phyloP scores from a whole-genome alignment of 495 filamentous ascomycete genomes.

The Hamigera avellanea region DNA sequence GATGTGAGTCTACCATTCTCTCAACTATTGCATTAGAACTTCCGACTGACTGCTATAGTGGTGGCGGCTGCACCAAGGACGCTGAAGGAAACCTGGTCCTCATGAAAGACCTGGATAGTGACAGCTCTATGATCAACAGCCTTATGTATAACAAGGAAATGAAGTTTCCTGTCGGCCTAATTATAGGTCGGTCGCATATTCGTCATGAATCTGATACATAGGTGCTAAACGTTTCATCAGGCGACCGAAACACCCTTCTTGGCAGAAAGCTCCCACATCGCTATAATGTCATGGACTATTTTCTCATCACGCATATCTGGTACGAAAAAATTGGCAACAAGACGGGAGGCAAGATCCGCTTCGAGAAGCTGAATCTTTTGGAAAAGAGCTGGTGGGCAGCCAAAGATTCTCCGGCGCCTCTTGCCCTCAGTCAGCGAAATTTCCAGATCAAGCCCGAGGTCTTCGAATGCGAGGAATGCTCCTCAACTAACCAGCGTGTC shows the following conservation, averaged over 20 bases:
- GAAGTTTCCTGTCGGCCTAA: constrained; percentile 38
- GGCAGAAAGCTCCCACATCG: constrained; percentile 44
- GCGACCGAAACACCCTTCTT: constrained; percentile 38
- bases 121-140: constrained; percentile 17
- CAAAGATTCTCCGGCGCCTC: constrained; percentile 12
- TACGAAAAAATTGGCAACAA: constrained; percentile 40
- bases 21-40: neutral
- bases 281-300: constrained; percentile 64
- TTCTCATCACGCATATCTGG: constrained; percentile 66
- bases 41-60: constrained; percentile 24
- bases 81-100: constrained; percentile 31
- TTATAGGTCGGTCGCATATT: constrained; percentile 40
- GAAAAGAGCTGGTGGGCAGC: constrained; percentile 61
- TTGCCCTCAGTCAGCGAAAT: constrained; percentile 11
- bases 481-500: constrained; percentile 22
- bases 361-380: constrained; percentile 55
- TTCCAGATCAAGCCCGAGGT: constrained; percentile 11
- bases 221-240: constrained; percentile 20
- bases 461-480: constrained; percentile 29
- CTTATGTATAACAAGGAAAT: constrained; percentile 23
- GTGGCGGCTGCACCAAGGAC: constrained; percentile 33
- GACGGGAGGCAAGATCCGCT: constrained; percentile 44
- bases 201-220: neutral
- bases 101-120: constrained; percentile 27
- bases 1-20: constrained; percentile 36